Evolutionary conservation across 192 early-diverging fungal species (phyloP).

Genomic region (Backusella tuberculispora): DNA sequence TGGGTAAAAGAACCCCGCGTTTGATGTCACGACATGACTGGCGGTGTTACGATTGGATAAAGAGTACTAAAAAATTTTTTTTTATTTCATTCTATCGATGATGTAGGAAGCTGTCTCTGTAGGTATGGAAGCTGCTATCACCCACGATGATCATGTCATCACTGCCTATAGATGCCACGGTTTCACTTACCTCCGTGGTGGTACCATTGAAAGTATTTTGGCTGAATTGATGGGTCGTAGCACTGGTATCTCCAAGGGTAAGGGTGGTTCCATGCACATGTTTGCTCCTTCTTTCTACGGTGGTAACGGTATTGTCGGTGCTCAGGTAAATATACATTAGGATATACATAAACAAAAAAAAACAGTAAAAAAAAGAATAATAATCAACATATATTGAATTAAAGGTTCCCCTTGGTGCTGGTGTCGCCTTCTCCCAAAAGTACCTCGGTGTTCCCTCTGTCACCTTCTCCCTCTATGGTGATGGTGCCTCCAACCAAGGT

Average conservation of each 20-base stretch:
- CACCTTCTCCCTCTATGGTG: slow-evolving; percentile 94
- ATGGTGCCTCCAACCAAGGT: slow-evolving; percentile 98
- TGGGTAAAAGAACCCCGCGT: slow-evolving; percentile 20
- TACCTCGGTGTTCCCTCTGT: slow-evolving; percentile 78
- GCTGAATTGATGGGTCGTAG: slow-evolving; percentile 85
- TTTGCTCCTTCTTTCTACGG: slow-evolving; percentile 95
- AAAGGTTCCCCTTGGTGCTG: slow-evolving; percentile 68
- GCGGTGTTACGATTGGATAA: slow-evolving; percentile 6
- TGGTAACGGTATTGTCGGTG: slow-evolving; percentile 99
- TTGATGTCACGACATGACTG: slow-evolving; percentile 12
- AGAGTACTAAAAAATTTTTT: slow-evolving; percentile 5
- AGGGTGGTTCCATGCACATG: slow-evolving; percentile 99
- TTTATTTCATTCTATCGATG: not conserved
- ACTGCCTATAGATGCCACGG: slow-evolving; percentile 99
- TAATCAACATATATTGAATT: not conserved
- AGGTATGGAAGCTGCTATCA: slow-evolving; percentile 91
- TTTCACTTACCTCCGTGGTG: slow-evolving; percentile 89
- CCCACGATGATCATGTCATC: slow-evolving; percentile 91
- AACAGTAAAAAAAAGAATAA: not conserved
- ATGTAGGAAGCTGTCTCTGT: slow-evolving; percentile 85
- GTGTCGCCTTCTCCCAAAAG: slow-evolving; percentile 92
- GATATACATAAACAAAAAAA: not conserved
- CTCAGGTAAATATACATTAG: slow-evolving; percentile 67
- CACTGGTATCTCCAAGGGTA: slow-evolving; percentile 88
- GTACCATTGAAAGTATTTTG: slow-evolving; percentile 61